Conservation (phyloP, 1,284 basidiomycete species). For the Psilocybe mexicana region DNA sequence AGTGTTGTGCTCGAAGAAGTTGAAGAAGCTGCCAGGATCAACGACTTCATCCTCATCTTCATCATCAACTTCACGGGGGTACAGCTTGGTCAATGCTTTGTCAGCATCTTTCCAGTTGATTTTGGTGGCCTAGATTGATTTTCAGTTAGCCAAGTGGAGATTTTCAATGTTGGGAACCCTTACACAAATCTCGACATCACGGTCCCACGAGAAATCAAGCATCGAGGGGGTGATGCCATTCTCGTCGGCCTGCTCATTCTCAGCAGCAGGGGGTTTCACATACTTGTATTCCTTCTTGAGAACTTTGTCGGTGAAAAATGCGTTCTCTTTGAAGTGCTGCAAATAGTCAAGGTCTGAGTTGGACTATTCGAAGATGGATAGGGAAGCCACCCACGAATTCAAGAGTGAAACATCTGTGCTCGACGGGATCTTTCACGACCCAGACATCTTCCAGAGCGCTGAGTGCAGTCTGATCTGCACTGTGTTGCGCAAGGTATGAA, state of each 20-base stretch:
- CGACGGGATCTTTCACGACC: constrained; percentile 64
- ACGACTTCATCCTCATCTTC: constrained; percentile 60
- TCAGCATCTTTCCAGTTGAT: constrained; percentile 83
- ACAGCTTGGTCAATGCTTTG: constrained; percentile 74
- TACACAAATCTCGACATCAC: constrained; percentile 67
- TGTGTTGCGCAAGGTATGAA: constrained; percentile 64
- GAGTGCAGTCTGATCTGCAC: constrained; percentile 70
- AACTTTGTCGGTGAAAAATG: constrained; percentile 72
- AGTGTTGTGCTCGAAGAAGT: constrained; percentile 71
- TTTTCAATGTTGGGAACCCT: constrained; percentile 21
- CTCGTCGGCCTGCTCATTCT: constrained; percentile 60
- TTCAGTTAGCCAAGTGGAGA: constrained; percentile 2
- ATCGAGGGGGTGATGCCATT: constrained; percentile 73
- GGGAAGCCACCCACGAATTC: constrained; percentile 67
- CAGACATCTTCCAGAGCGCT: constrained; percentile 80
- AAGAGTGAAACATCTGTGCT: constrained; percentile 72
- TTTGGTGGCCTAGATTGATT: constrained; percentile 48
- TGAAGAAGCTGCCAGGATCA: constrained; percentile 86
- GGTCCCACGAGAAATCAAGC: constrained; percentile 78
- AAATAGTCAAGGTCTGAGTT: constrained; percentile 3
- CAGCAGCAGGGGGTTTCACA: constrained; percentile 52
- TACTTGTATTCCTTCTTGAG: constrained; percentile 81
- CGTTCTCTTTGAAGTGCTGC: constrained; percentile 82
- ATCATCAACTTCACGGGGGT: constrained; percentile 64
- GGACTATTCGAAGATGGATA: neutral